phyloP scores from a whole-genome alignment of 1,284 basidiomycete genomes.

The Amylostereum areolatum region DNA sequence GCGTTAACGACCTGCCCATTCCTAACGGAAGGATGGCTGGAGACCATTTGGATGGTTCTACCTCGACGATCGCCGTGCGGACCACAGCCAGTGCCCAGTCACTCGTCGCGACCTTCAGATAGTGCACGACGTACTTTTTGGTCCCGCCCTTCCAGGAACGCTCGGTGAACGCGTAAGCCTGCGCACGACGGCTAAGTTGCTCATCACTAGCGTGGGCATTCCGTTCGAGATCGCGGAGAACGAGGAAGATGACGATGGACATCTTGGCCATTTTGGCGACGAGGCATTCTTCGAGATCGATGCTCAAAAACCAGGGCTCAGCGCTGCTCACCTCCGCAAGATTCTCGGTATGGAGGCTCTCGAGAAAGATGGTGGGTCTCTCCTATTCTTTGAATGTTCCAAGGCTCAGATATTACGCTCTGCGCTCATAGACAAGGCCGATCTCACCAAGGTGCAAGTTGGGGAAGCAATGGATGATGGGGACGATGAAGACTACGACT shows the following conservation, averaged over 20 bases:
- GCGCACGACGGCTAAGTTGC: neutral
- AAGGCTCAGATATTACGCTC: neutral
- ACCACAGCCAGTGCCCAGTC: neutral
- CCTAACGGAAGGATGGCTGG: neutral
- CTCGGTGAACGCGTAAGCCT: neutral
- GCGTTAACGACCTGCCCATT: neutral
- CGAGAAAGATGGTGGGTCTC: neutral
- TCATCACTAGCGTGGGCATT: neutral
- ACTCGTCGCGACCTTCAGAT: neutral
- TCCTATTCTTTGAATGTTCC: neutral
- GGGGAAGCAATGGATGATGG: neutral
- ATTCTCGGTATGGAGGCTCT: neutral
- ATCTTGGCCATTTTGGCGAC: neutral
- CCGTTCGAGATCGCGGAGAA: neutral
- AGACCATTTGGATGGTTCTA: neutral
- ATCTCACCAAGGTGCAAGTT: neutral
- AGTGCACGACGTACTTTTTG: neutral
- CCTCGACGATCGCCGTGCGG: neutral
- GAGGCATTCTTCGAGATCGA: neutral
- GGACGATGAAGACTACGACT: neutral
- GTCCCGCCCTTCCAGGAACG: neutral
- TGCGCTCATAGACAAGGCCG: neutral
- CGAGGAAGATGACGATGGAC: neutral
- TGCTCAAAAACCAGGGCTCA: neutral
- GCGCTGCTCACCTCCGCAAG: neutral